phyloP scores from a whole-genome alignment of 2,329 filamentous ascomycete species.

The Claviceps quebecensis region DNA sequence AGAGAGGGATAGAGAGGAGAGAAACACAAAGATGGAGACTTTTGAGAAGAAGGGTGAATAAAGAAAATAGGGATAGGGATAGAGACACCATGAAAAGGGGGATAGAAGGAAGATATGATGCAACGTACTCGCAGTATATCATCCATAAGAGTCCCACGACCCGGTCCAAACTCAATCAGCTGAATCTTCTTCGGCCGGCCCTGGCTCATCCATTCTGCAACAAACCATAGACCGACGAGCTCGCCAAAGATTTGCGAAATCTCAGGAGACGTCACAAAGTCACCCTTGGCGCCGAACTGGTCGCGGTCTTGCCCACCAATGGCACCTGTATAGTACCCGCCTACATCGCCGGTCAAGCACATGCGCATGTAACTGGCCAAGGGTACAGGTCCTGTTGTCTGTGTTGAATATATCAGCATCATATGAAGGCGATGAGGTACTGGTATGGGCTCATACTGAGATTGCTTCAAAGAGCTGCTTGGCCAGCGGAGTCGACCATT shows the following conservation, averaged over 20 bases:
- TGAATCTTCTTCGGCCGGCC: slow-evolving; percentile 61
- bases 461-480: slow-evolving; percentile 80
- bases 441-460: slow-evolving; percentile 38
- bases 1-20: background rate
- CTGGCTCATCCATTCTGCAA: slow-evolving; percentile 93
- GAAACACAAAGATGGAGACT: background rate
- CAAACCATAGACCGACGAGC: slow-evolving; percentile 84
- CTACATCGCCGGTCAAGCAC: slow-evolving; percentile 80
- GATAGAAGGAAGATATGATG: too few species aligned
- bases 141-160: slow-evolving; percentile 90
- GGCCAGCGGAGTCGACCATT: slow-evolving; percentile 88
- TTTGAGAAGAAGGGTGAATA: too few species aligned
- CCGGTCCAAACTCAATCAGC: slow-evolving; percentile 86
- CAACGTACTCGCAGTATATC: slow-evolving; percentile 71
- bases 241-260: slow-evolving; percentile 97
- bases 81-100: too few species aligned
- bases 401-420: background rate
- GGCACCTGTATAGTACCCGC: slow-evolving; percentile 83
- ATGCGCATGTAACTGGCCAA: slow-evolving; percentile 96
- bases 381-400: slow-evolving; percentile 74
- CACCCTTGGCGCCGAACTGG: slow-evolving; percentile 83
- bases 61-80: too few species aligned
- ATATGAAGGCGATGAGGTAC: too few species aligned
- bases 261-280: slow-evolving; percentile 94
- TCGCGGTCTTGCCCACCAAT: slow-evolving; percentile 50